Percentiles rank a stretch among this genome's conserved stretches.
These are phyloP conservation scores for Leishmania martiniquensis DNA, from an alignment of 208 protist species.

Conservation along the genomic window DNA sequence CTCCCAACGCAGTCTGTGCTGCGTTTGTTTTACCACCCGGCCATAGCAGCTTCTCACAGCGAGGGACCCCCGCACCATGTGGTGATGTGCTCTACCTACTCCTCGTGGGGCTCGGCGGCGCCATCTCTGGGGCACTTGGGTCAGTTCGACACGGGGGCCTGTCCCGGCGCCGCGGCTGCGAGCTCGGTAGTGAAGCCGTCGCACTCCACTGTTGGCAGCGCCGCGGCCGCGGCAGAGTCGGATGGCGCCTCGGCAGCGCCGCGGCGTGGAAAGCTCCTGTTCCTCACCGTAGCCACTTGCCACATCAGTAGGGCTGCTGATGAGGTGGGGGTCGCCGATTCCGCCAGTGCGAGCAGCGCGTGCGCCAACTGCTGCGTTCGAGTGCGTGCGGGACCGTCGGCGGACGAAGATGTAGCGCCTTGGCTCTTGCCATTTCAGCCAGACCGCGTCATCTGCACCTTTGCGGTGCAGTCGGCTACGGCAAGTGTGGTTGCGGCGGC, in stretches of 20 bases:
- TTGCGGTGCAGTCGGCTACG: slow-evolving; percentile 47
- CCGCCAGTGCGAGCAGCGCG: background rate
- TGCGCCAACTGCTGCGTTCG: background rate
- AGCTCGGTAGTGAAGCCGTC: slow-evolving; percentile 1
- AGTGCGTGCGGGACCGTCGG: slow-evolving; percentile 12
- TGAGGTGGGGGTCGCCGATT: background rate
- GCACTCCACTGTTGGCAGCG: background rate
- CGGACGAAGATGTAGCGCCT: slow-evolving; percentile 28
- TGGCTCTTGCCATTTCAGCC: slow-evolving; percentile 41
- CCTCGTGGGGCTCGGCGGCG: slow-evolving; percentile 5
- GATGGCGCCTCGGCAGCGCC: slow-evolving; percentile 8
- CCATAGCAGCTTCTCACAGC: slow-evolving; percentile 5
- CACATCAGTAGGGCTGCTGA: background rate
- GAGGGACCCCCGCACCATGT: slow-evolving; percentile 9
- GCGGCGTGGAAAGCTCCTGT: slow-evolving; percentile 20
- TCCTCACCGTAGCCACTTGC: slow-evolving; percentile 4
- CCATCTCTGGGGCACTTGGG: background rate
- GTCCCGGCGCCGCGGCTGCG: background rate
- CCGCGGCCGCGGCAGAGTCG: slow-evolving; percentile 1
- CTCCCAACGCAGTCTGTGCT: slow-evolving; percentile 21
- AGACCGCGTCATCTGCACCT: slow-evolving; percentile 51
- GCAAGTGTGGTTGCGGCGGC: slow-evolving; percentile 47
- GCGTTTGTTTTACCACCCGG: slow-evolving; percentile 35
- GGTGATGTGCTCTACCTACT: slow-evolving; percentile 27
- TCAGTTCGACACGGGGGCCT: background rate